These are phyloP conservation scores for Xylaria multiplex DNA, from an alignment of 2,329 filamentous ascomycete species.

Conservation along the genomic window DNA sequence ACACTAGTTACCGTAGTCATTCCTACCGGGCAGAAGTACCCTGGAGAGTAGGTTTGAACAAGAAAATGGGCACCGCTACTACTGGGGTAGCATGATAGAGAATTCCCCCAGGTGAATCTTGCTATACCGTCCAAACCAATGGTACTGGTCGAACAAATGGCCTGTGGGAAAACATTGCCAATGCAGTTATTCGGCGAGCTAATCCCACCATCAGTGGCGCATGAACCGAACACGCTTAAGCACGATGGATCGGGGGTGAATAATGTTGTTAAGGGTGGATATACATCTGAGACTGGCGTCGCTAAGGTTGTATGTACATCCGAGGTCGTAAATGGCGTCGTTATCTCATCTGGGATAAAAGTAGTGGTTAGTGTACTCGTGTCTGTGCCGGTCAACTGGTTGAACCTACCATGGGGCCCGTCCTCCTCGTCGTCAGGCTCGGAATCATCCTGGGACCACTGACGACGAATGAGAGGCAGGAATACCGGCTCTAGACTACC, in stretches of 20 bases:
- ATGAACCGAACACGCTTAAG: not conserved
- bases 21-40: slow-evolving; percentile 17
- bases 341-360: too few species aligned
- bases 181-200: not conserved
- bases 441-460: too few species aligned
- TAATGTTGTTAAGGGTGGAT: slow-evolving; percentile 11
- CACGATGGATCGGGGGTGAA: slow-evolving; percentile 12
- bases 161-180: not conserved
- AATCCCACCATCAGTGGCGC: too few species aligned
- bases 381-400: too few species aligned
- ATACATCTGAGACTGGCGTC: not conserved
- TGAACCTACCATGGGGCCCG: too few species aligned
- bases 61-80: not conserved
- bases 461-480: too few species aligned
- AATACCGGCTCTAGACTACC: too few species aligned
- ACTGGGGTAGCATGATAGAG: slow-evolving; percentile 2
- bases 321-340: not conserved
- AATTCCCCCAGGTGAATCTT: not conserved
- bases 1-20: slow-evolving; percentile 13
- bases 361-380: too few species aligned
- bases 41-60: slow-evolving; percentile 12
- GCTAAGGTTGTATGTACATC: not conserved
- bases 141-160: not conserved
- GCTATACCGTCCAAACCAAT: not conserved
- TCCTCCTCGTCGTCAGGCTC: too few species aligned